A percentile compares a stretch with the other conserved stretches of the same genome.
phyloP scores from a whole-genome alignment of 2,329 filamentous ascomycete genomes.

The Fusarium mundagurra region DNA sequence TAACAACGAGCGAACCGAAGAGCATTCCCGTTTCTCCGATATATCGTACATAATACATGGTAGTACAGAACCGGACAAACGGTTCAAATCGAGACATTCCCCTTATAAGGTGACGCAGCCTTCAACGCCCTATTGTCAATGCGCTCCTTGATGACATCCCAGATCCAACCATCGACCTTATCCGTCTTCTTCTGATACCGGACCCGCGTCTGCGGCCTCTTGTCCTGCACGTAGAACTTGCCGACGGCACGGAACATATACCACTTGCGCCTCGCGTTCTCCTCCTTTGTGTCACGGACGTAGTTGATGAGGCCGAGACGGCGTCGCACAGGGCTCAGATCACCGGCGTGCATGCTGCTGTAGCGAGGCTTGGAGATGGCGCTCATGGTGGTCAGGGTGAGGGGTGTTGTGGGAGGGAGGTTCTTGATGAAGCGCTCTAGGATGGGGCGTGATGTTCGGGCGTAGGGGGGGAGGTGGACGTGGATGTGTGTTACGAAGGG shows the following conservation, averaged over 20 bases:
- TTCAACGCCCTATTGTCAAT: constrained; percentile 41
- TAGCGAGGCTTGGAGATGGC: constrained; percentile 64
- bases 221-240: constrained; percentile 52
- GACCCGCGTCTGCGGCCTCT: constrained; percentile 25
- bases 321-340: constrained; percentile 45
- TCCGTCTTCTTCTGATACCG: constrained; percentile 44
- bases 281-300: constrained; percentile 48
- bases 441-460: constrained; percentile 67
- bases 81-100: not conserved
- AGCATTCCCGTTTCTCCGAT: not conserved
- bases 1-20: not conserved
- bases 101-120: constrained; percentile 4
- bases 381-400: constrained; percentile 66
- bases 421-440: constrained; percentile 62
- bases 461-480: constrained; percentile 72
- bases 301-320: constrained; percentile 55
- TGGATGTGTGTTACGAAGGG: constrained; percentile 80
- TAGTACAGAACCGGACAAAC: not conserved
- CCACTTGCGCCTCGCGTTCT: constrained; percentile 51
- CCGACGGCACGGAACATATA: constrained; percentile 53
- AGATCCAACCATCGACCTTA: constrained; percentile 53
- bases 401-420: constrained; percentile 56
- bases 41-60: not conserved
- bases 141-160: constrained; percentile 51
- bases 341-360: constrained; percentile 53